A percentile compares a stretch with the other conserved stretches of the same genome.
Conservation (phyloP, 495 filamentous ascomycete genomes). For the Hyaloscypha hepaticicola region DNA sequence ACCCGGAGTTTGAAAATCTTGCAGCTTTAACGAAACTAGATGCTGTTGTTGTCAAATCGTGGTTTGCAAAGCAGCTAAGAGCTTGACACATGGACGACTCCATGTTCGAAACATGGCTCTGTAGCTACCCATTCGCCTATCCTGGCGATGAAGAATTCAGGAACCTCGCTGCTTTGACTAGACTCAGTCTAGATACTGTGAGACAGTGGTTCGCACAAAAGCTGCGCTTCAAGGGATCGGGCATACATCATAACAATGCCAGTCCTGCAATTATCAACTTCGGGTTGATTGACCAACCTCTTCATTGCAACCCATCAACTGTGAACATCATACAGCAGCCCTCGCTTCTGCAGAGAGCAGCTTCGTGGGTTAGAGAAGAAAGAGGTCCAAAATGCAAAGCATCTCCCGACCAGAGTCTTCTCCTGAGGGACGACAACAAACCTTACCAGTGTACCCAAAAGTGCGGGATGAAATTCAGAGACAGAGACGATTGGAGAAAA, state of each 20-base stretch:
- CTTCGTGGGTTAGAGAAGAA: not conserved
- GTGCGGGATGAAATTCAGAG: not conserved
- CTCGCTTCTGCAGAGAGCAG: not conserved
- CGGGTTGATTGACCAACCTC: not conserved
- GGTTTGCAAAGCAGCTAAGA: not conserved
- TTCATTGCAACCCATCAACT: not conserved
- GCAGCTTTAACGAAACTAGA: not conserved
- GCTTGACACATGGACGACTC: not conserved
- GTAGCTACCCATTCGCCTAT: not conserved
- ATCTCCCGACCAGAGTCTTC: not conserved
- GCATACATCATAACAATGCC: not conserved
- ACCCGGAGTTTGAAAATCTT: not conserved
- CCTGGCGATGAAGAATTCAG: not conserved
- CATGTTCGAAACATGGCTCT: not conserved
- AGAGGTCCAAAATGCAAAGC: not conserved
- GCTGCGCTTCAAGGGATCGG: not conserved
- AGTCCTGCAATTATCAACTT: not conserved
- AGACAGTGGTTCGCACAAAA: not conserved
- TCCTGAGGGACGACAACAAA: not conserved
- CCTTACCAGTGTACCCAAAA: not conserved
- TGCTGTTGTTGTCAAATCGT: not conserved
- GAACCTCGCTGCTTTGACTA: not conserved
- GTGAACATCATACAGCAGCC: not conserved
- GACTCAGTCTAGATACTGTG: not conserved
- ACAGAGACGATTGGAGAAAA: conserved; percentile 1